Conservation (phyloP, 768 basidiomycete species). For the Lepiota brunneoincarnata region DNA sequence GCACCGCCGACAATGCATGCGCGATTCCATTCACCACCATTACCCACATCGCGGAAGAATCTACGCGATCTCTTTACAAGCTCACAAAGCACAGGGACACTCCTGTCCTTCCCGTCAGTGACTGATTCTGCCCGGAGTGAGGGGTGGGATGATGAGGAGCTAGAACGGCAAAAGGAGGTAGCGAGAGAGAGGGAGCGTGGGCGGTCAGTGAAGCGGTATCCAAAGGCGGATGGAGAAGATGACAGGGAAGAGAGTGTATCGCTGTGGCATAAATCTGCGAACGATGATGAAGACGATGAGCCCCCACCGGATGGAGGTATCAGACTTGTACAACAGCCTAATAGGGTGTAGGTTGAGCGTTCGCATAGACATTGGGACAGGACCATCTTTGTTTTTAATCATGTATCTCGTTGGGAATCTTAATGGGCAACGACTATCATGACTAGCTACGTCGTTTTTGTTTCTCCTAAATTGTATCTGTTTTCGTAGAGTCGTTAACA, state of each 20-base stretch:
- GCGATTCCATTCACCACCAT: constrained; percentile 21
- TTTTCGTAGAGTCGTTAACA: no score
- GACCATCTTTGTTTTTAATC: background rate
- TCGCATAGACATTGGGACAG: background rate
- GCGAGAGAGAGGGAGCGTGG: constrained; percentile 37
- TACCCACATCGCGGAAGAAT: constrained; percentile 25
- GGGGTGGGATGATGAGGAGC: constrained; percentile 35
- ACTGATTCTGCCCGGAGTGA: constrained; percentile 47
- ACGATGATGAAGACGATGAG: constrained; percentile 22
- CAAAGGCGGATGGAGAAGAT: constrained; percentile 45
- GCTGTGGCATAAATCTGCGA: constrained; percentile 38
- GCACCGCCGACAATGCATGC: constrained; percentile 43
- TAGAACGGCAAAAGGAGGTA: constrained; percentile 30
- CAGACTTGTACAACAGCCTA: constrained; percentile 33
- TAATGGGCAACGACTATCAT: no score
- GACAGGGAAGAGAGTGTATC: constrained; percentile 63
- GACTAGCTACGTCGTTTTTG: no score
- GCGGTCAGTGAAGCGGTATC: constrained; percentile 43
- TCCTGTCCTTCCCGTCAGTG: constrained; percentile 49
- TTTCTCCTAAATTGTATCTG: no score
- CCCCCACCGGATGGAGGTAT: constrained; percentile 28
- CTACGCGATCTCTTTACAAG: constrained; percentile 35
- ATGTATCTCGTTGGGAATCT: no score
- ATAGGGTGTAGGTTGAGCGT: background rate
- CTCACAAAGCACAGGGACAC: constrained; percentile 27